Conservation (phyloP, 352 stramenopile species). For the Pythium guiyangense region DNA sequence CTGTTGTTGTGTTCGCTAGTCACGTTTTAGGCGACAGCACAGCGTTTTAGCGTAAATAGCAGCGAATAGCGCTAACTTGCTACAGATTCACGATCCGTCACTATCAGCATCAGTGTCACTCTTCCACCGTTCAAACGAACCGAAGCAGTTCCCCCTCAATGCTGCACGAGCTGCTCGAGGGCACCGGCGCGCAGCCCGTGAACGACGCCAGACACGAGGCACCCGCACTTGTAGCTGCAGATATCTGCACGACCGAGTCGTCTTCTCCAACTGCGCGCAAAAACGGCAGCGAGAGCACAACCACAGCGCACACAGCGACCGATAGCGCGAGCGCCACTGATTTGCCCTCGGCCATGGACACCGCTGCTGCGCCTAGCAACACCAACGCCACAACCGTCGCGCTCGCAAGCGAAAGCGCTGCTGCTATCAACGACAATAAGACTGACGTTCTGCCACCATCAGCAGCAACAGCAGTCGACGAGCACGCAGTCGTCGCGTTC, state of each 20-base stretch:
- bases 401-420: background rate
- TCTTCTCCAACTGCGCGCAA: constrained; percentile 4
- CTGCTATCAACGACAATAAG: background rate
- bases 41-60: too few relatives aligned
- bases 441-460: background rate
- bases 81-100: background rate
- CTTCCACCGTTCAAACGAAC: constrained; percentile 7
- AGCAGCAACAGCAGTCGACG: background rate
- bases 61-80: background rate
- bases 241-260: background rate
- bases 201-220: constrained; percentile 3
- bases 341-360: background rate
- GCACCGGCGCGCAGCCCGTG: constrained; percentile 5
- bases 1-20: background rate
- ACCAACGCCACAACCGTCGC: constrained; percentile 2
- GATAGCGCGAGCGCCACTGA: background rate
- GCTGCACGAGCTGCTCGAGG: constrained; percentile 19
- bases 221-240: background rate
- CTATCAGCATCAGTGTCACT: constrained; percentile 9
- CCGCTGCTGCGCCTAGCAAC: background rate
- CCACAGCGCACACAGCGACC: background rate
- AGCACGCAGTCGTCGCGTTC: constrained; percentile 16
- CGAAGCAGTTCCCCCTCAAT: constrained; percentile 1
- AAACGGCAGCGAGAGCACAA: constrained; percentile 7
- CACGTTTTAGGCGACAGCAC: too few relatives aligned